Evolutionary conservation across 306 rosid genomes (phyloP).

Genomic region (Vigna hirtella): DNA sequence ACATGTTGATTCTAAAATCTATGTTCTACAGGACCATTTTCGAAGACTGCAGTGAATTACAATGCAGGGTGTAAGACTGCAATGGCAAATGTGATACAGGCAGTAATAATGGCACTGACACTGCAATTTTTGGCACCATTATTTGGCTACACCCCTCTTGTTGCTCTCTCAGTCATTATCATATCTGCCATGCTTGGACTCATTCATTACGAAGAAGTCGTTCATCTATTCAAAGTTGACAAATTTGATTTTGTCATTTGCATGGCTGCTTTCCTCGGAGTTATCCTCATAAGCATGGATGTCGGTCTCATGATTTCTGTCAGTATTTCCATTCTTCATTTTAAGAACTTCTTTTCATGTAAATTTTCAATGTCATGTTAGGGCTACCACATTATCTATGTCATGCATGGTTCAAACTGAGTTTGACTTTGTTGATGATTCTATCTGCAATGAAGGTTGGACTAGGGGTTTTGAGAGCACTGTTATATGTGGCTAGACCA

Average conservation of each 20-base stretch:
- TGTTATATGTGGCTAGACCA: constrained; percentile 87
- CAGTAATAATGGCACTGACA: constrained; percentile 62
- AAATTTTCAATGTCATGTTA: too few relatives aligned
- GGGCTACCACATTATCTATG: too few relatives aligned
- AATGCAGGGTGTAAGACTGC: constrained; percentile 78
- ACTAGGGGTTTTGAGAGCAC: constrained; percentile 74
- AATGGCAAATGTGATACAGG: constrained; percentile 69
- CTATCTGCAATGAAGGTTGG: constrained; percentile 57
- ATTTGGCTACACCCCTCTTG: constrained; percentile 83
- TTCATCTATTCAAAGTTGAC: constrained; percentile 76
- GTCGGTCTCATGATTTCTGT: constrained; percentile 77
- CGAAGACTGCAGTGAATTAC: constrained; percentile 90
- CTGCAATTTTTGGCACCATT: constrained; percentile 78
- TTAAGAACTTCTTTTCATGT: too few relatives aligned
- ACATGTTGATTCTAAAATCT: background rate
- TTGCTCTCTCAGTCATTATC: constrained; percentile 80
- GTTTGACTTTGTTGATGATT: background rate
- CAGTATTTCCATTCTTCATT: constrained; percentile 36
- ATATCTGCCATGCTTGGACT: constrained; percentile 86
- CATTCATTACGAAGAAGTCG: constrained; percentile 53
- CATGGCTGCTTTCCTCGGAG: constrained; percentile 75
- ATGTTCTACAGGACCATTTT: constrained; percentile 77
- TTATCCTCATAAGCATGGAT: constrained; percentile 68
- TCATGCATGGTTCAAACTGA: too few relatives aligned
- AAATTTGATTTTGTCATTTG: constrained; percentile 80